These are phyloP conservation scores for Trichoderma lentiforme DNA, from an alignment of 2,329 filamentous ascomycete genomes.

Conservation along the genomic window DNA sequence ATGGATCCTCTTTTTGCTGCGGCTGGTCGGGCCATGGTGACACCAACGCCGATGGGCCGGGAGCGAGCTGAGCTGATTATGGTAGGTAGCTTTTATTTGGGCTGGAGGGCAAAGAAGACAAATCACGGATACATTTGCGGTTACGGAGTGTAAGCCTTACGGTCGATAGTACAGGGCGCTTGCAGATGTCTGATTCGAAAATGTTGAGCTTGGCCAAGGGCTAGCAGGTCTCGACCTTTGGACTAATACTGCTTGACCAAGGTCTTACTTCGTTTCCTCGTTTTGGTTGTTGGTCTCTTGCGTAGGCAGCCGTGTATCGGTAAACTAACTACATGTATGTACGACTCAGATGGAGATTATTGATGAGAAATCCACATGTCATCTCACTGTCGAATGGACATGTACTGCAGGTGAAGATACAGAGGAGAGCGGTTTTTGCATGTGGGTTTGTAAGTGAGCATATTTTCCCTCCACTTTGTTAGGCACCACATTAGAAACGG, in stretches of 20 bases:
- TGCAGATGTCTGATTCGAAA: not conserved
- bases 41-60: constrained; percentile 10
- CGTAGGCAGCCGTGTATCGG: not conserved
- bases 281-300: not conserved
- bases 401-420: not conserved
- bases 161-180: not conserved
- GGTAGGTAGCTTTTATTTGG: not conserved
- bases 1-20: not conserved
- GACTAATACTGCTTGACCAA: not conserved
- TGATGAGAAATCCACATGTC: not conserved
- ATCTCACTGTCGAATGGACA: not conserved
- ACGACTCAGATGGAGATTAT: not conserved
- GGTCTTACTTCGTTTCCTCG: not conserved
- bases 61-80: not conserved
- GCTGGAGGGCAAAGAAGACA: not conserved
- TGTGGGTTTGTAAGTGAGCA: not conserved
- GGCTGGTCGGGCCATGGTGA: constrained; percentile 13
- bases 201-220: not conserved
- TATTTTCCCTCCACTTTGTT: not conserved
- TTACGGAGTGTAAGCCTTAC: not conserved
- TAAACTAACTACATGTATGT: not conserved
- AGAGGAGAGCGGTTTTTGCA: not conserved
- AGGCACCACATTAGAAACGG: not conserved
- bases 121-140: not conserved
- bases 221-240: not conserved